phyloP scores from a whole-genome alignment of 345 rosid genomes.

The Pugionium dolabratum region DNA sequence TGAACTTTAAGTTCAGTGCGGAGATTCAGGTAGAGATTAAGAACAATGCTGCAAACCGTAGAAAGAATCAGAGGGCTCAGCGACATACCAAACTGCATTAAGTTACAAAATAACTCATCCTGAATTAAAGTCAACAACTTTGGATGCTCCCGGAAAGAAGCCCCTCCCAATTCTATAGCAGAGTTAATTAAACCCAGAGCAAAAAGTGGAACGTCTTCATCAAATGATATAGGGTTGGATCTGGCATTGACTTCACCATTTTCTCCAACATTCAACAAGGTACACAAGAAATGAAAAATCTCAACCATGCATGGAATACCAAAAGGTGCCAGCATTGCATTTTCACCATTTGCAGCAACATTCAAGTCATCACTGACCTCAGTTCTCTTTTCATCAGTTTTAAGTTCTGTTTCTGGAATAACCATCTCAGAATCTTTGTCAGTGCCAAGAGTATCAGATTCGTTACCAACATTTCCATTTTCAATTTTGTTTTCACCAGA shows the following conservation, averaged over 20 bases:
- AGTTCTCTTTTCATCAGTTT: constrained; percentile 38
- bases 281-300: constrained; percentile 67
- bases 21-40: constrained; percentile 67
- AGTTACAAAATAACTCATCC: constrained; percentile 64
- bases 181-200: constrained; percentile 76
- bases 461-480: constrained; percentile 46
- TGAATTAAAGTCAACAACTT: constrained; percentile 58
- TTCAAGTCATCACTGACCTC: constrained; percentile 40
- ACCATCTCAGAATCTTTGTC: constrained; percentile 22
- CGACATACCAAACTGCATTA: constrained; percentile 79
- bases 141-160: constrained; percentile 56
- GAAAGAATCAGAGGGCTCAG: constrained; percentile 81
- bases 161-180: constrained; percentile 64
- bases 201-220: constrained; percentile 80
- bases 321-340: constrained; percentile 57
- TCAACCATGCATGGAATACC: constrained; percentile 82
- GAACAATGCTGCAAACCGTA: constrained; percentile 72
- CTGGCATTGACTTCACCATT: constrained; percentile 51
- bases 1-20: constrained; percentile 66
- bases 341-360: constrained; percentile 47
- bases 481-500: constrained; percentile 45
- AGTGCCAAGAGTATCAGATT: constrained; percentile 43
- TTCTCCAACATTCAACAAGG: constrained; percentile 61
- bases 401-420: constrained; percentile 35
- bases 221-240: constrained; percentile 67